phyloP scores from a whole-genome alignment of 1,284 basidiomycete species.

The Apiotrichum mycotoxinovorans region DNA sequence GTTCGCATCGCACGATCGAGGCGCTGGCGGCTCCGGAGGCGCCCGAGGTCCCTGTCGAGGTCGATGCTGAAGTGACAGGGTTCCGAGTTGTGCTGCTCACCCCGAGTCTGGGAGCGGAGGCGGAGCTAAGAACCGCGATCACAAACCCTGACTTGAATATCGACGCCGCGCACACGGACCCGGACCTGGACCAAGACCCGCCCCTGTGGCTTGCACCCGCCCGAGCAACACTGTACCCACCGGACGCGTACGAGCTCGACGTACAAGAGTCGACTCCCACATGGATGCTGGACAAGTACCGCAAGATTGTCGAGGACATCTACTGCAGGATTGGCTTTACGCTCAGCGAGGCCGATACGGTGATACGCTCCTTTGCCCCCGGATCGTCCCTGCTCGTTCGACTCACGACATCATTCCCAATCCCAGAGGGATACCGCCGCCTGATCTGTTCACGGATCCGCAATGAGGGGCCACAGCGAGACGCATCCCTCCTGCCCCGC shows the following conservation, averaged over 20 bases:
- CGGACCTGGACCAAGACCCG: background rate
- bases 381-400: background rate
- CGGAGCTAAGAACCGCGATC: background rate
- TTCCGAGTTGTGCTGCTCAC: background rate
- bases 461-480: background rate
- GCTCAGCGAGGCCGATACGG: background rate
- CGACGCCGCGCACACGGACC: background rate
- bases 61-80: background rate
- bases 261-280: background rate
- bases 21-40: background rate
- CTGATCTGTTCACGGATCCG: background rate
- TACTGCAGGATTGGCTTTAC: background rate
- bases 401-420: background rate
- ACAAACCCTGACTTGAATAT: no score
- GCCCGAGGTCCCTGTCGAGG: background rate
- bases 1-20: background rate
- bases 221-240: background rate
- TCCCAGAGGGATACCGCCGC: background rate
- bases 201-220: background rate
- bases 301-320: background rate
- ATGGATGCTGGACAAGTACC: background rate
- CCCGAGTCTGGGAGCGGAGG: background rate
- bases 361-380: background rate
- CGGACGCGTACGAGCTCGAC: conserved; percentile 1
- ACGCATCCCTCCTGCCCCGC: background rate